Conservation (phyloP, 805 yeast genomes). For the Wickerhamomyces subpelliculosus region DNA sequence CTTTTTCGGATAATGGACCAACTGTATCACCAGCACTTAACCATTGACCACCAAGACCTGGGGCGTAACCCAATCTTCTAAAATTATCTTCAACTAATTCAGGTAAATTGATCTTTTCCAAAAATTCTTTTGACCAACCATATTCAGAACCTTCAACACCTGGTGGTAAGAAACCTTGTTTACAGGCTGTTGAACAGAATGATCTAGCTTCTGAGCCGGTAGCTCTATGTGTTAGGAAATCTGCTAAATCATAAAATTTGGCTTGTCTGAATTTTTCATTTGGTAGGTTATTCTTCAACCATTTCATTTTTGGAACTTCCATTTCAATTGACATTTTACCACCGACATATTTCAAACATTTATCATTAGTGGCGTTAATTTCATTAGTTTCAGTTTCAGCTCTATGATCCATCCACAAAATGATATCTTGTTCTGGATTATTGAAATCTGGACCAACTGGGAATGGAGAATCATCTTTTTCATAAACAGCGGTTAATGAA, state of each 20-base stretch:
- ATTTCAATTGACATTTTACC: slow-evolving; percentile 97
- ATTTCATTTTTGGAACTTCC: slow-evolving; percentile 95
- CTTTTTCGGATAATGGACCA: slow-evolving; percentile 55
- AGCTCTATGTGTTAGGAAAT: slow-evolving; percentile 85
- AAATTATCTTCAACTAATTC: slow-evolving; percentile 77
- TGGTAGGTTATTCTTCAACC: slow-evolving; percentile 87
- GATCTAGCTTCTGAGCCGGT: slow-evolving; percentile 85
- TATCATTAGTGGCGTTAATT: slow-evolving; percentile 77
- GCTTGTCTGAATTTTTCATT: slow-evolving; percentile 46
- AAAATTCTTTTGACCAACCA: slow-evolving; percentile 88
- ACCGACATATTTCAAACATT: slow-evolving; percentile 85
- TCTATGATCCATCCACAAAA: slow-evolving; percentile 98
- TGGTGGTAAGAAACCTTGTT: slow-evolving; percentile 88
- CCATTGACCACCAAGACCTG: slow-evolving; percentile 64
- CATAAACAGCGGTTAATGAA: slow-evolving; percentile 77
- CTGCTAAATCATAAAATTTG: slow-evolving; percentile 90
- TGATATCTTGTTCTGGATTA: slow-evolving; percentile 69
- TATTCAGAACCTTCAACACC: slow-evolving; percentile 82
- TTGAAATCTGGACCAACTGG: slow-evolving; percentile 90
- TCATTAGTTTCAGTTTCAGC: slow-evolving; percentile 74
- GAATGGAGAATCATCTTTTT: slow-evolving; percentile 58
- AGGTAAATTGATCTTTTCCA: slow-evolving; percentile 58
- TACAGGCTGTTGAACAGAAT: slow-evolving; percentile 87
- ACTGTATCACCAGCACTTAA: slow-evolving; percentile 86
- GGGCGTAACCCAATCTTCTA: slow-evolving; percentile 76